These are phyloP conservation scores for Byssochlamys sp. DNA, from an alignment of 2,329 filamentous ascomycete species.

Conservation along the genomic window DNA sequence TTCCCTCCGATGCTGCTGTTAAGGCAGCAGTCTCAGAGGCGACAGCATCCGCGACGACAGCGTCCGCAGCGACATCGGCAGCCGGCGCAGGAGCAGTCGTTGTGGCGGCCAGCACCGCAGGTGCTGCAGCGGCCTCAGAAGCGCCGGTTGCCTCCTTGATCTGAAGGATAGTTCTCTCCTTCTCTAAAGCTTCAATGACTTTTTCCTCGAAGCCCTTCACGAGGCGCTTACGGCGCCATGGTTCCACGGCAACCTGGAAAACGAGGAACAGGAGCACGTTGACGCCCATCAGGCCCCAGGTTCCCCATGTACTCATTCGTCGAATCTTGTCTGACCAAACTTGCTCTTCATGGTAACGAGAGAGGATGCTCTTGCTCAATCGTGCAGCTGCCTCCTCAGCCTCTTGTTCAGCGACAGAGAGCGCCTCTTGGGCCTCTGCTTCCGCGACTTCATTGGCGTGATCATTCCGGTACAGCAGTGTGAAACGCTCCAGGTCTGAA, in stretches of 20 bases:
- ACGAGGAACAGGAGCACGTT: constrained; percentile 83
- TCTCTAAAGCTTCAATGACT: constrained; percentile 59
- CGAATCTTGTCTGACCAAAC: constrained; percentile 98
- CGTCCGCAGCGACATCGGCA: neutral
- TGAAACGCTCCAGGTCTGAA: constrained; percentile 84
- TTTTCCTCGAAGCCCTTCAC: constrained; percentile 75
- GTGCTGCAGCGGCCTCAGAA: constrained; percentile 1
- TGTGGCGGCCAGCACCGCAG: neutral
- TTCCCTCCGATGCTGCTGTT: neutral
- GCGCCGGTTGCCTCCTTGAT: constrained; percentile 4
- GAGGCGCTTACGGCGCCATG: constrained; percentile 73
- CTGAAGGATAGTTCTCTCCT: constrained; percentile 40
- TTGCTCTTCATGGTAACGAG: constrained; percentile 95
- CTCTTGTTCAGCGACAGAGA: constrained; percentile 67
- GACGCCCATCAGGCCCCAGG: constrained; percentile 93
- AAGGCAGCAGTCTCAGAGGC: neutral
- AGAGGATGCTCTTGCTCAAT: constrained; percentile 73
- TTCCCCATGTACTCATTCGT: constrained; percentile 94
- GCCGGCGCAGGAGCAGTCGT: neutral
- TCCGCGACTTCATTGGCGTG: constrained; percentile 87
- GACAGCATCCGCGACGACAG: neutral
- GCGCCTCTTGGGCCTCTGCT: constrained; percentile 56
- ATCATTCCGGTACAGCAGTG: constrained; percentile 78
- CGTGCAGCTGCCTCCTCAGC: constrained; percentile 67
- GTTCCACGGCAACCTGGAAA: constrained; percentile 81